phyloP scores from a whole-genome alignment of 192 early-diverging fungal species.

The Bifiguratus adelaidae region DNA sequence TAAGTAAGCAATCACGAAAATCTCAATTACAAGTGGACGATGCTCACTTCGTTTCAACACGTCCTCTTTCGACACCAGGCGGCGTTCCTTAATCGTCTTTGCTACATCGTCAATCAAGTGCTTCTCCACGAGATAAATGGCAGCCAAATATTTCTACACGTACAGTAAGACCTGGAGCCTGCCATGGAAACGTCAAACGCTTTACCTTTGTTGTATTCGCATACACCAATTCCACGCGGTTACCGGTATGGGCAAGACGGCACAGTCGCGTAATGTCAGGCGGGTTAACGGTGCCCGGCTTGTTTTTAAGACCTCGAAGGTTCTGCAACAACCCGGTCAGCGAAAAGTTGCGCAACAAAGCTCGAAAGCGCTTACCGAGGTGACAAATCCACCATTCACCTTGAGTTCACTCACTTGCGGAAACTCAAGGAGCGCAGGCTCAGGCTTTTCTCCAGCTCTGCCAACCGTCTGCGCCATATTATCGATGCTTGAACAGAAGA shows the following conservation, averaged over 20 bases:
- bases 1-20: not conserved
- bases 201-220: conserved; percentile 37
- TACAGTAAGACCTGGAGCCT: not conserved
- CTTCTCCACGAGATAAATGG: conserved; percentile 28
- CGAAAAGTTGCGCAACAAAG: not conserved
- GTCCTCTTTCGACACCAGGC: conserved; percentile 28
- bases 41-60: conserved; percentile 30
- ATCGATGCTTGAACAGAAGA: conserved; percentile 24
- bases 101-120: conserved; percentile 26
- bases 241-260: conserved; percentile 10
- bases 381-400: conserved; percentile 24
- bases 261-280: conserved; percentile 36
- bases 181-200: not conserved
- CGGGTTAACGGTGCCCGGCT: conserved; percentile 43
- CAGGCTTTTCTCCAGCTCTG: too few species aligned
- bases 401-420: conserved; percentile 33
- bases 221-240: conserved; percentile 42
- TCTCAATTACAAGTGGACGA: not conserved
- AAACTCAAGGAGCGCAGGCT: conserved; percentile 25
- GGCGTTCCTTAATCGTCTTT: conserved; percentile 21
- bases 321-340: too few species aligned
- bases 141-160: conserved; percentile 24
- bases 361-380: conserved; percentile 19
- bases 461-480: conserved; percentile 3
- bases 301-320: conserved; percentile 41